phyloP scores from a whole-genome alignment of 1,284 basidiomycete species.

The Clitocybe nebularis region DNA sequence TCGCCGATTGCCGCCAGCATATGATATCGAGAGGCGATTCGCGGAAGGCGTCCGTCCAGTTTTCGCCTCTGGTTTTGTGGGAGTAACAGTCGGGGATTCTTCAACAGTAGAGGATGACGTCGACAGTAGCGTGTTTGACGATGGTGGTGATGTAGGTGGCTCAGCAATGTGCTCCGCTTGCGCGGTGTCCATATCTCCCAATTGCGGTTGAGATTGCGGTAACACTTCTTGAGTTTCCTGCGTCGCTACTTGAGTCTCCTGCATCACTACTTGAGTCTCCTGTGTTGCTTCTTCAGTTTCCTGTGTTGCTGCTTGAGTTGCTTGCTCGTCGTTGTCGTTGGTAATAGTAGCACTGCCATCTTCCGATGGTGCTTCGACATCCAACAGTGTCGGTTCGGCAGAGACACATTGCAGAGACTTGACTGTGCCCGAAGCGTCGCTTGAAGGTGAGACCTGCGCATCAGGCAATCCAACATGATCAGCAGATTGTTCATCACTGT shows the following conservation, averaged over 20 bases:
- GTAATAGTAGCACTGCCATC: slow-evolving; percentile 13
- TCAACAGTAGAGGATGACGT: slow-evolving; percentile 43
- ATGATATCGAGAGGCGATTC: slow-evolving; percentile 90
- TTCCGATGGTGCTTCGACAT: slow-evolving; percentile 28
- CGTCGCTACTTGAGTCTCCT: slow-evolving; percentile 12
- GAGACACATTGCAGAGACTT: slow-evolving; percentile 38
- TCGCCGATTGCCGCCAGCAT: slow-evolving; percentile 82
- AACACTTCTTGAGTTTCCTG: no score
- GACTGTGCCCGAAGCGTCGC: slow-evolving; percentile 16
- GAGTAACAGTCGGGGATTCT: slow-evolving; percentile 24
- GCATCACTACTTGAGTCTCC: slow-evolving; percentile 10
- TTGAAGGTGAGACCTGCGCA: slow-evolving; percentile 28
- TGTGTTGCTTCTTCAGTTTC: slow-evolving; percentile 11
- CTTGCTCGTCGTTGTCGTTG: slow-evolving; percentile 12
- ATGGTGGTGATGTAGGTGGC: slow-evolving; percentile 46
- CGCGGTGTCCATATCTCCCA: slow-evolving; percentile 20
- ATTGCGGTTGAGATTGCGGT: slow-evolving; percentile 24
- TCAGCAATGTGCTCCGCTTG: slow-evolving; percentile 51
- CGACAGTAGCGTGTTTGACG: slow-evolving; percentile 48
- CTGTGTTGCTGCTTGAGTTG: slow-evolving; percentile 3
- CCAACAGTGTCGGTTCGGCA: slow-evolving; percentile 44
- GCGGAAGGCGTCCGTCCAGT: slow-evolving; percentile 50
- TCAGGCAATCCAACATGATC: slow-evolving; percentile 39
- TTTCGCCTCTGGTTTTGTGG: slow-evolving; percentile 25
- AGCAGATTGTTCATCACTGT: slow-evolving; percentile 42